Percentiles rank a stretch among this genome's conserved stretches.
Evolutionary conservation across 345 rosid species (phyloP).

Genomic region (Hypericum androsaemum): DNA sequence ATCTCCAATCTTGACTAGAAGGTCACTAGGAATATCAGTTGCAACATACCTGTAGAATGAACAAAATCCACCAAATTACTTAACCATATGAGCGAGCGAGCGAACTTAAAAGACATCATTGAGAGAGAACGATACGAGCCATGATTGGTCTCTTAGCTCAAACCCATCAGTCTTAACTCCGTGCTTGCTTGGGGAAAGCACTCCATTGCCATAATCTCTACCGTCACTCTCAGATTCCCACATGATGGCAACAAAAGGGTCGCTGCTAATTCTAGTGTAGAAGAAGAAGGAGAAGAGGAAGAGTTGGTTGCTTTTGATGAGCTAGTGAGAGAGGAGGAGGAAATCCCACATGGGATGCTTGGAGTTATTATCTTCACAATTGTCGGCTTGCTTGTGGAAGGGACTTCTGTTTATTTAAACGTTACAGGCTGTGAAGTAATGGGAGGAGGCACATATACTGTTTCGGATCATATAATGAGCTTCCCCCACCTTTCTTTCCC

Average conservation of each 20-base stretch:
- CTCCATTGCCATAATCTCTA: conserved; percentile 67
- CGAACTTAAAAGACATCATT: not conserved
- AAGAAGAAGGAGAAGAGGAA: not conserved
- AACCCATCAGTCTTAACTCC: conserved; percentile 74
- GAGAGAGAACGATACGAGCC: conserved; percentile 29
- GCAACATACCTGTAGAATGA: conserved; percentile 62
- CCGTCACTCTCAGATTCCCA: conserved; percentile 91
- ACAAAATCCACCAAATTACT: not conserved
- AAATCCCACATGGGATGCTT: conserved; percentile 57
- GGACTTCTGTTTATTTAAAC: conserved; percentile 11
- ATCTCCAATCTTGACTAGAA: conserved; percentile 65
- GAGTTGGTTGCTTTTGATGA: conserved; percentile 9
- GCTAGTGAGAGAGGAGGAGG: conserved; percentile 8
- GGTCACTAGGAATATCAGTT: conserved; percentile 85
- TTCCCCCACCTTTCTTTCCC: no score
- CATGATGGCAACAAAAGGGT: conserved; percentile 29
- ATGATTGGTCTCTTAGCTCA: conserved; percentile 76
- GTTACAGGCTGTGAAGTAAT: conserved; percentile 45
- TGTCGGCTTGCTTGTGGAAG: conserved; percentile 42
- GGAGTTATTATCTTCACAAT: conserved; percentile 25
- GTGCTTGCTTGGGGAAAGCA: conserved; percentile 50
- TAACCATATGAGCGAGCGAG: not conserved
- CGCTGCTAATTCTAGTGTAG: not conserved
- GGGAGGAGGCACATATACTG: conserved; percentile 20
- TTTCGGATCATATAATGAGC: no score